Base-by-base conservation (phyloP, 2,329 filamentous ascomycete species). In the Trichophyton verrucosum region DNA sequence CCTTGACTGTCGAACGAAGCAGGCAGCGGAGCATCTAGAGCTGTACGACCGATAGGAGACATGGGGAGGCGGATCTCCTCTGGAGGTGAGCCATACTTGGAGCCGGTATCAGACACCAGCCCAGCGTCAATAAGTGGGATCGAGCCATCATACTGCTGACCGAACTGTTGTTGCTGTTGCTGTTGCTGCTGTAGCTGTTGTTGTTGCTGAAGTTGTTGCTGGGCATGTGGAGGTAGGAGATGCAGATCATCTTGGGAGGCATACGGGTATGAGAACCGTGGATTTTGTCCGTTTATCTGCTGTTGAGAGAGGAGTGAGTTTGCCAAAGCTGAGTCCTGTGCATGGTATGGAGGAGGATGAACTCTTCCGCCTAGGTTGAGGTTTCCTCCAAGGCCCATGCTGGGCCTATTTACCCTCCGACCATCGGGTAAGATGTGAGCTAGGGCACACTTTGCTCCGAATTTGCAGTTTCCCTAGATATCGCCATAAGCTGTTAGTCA, bases 1-100 rank as follows among this genome's bases (percentile, higher is more conserved):
- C 91, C 92, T 69, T 96, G 94, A 68, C 91, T 95, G 74, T 97
- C 94, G 72, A 97, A 96, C 0, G 92, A 97, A 7, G 91, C 89
- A 1, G 94, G 94, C 7, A 97, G 82, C 15, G 90, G 91, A 1
- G 91, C 94, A 75, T 97, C 92, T 64, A 96, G 82, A 13, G 95
- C 89, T n/a, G 89, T 94, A 66, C 80, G 81, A 58, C 84, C 83
- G 57, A 82, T 82, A 0, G 91, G 90, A 13, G 91, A 95, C 59
- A 94, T 82, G 24, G 88, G 88, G 44, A 91, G 80, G n/a, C 88
- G 84, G 62, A 86, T 82, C 60, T 87, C 83, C 67, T 91, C 89
- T 58, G 86, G 84, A 7, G 92, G 91, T 13, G 92, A 96, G 65
- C 91, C 92, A 71, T 91, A 96, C 64, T 81, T 81, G 15, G 82